Evolutionary conservation across 495 filamentous ascomycete species (phyloP), one percentile per base, ranked within the genome.

Genomic region (Umbilicaria muhlenbergii): DNA sequence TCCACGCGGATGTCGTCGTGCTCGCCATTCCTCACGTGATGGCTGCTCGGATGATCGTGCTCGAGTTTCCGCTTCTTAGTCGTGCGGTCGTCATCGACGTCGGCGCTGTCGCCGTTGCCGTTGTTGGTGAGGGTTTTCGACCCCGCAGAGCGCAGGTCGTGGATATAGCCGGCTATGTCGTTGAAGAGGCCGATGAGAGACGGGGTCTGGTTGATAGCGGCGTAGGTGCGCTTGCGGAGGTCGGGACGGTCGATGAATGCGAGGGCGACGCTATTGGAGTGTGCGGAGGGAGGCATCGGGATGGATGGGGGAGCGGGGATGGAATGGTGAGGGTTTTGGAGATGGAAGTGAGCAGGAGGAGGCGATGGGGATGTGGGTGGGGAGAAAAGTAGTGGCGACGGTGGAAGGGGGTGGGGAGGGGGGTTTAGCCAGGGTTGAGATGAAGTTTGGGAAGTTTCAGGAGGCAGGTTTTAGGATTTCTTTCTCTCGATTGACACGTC

Each of bases 201-300:
- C 16, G 42, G 38, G n/a, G 14, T 1, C 34, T 45, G 37, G 36
- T 43, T 46, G 24, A 10, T 5, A 5, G 24, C 24, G 24, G 24
- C 24, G 24, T 28, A 10, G 24, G 24, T 70, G 35, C 48, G 48
- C 19, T 21, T 21, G 45, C 74, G 62, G 41, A 73, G 41, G 58
- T 86, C 88, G 28, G 69, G 66, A 32, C 80, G 74, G 42, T 88
- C 77, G 49, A 93, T 76, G 39, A 94, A 80, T 28, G 77, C 76
- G 41, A 94, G 64, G 7, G 83, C 79, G 2, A 81, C n/a, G n/a
- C n/a, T n/a, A n/a, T 21, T 21, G 19, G 19, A 21, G 19, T 21
- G 19, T 21, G 19, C 2, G 19, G 19, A 21, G 5, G 19, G 19
- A 21, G 19, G 19, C 19, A 21, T 21, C 19, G 19, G 19, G 19